Conservation (phyloP, 768 basidiomycete genomes). For the Kwoniella dendrophila region DNA sequence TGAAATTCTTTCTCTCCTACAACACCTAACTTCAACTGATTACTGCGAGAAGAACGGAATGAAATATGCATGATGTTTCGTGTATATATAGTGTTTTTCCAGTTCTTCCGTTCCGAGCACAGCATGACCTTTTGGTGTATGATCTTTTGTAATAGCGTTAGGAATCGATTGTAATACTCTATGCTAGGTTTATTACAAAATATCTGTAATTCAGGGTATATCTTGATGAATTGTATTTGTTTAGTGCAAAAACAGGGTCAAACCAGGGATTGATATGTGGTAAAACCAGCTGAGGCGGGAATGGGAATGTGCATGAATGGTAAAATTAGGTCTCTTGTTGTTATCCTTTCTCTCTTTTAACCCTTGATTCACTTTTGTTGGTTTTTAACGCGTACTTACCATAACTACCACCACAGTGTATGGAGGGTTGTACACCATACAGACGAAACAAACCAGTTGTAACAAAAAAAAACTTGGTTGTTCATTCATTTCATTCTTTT, state of each 20-base stretch:
- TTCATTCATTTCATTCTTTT: slow-evolving; percentile 1
- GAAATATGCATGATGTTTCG: background rate
- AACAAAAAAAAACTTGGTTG: background rate
- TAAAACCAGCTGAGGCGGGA: slow-evolving; percentile 9
- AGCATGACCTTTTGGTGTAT: background rate
- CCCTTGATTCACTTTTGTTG: background rate
- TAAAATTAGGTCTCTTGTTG: background rate
- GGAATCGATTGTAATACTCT: background rate
- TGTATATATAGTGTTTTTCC: too few relatives aligned
- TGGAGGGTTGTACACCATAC: too few relatives aligned
- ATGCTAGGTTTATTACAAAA: too few relatives aligned
- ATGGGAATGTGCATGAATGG: background rate
- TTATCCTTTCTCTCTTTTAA: slow-evolving; percentile 2
- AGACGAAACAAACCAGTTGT: background rate
- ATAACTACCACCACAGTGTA: too few relatives aligned
- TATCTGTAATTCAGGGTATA: slow-evolving; percentile 1
- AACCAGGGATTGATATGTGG: background rate
- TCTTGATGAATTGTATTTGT: background rate
- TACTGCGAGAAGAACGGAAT: background rate
- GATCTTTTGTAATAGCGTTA: background rate
- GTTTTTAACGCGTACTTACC: too few relatives aligned
- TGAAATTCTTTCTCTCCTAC: background rate
- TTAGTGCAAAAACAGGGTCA: background rate
- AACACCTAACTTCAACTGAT: background rate
- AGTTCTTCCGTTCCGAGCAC: too few relatives aligned